Base-by-base conservation (phyloP, 2,329 filamentous ascomycete species). In the Fusarium pilosicola region DNA sequence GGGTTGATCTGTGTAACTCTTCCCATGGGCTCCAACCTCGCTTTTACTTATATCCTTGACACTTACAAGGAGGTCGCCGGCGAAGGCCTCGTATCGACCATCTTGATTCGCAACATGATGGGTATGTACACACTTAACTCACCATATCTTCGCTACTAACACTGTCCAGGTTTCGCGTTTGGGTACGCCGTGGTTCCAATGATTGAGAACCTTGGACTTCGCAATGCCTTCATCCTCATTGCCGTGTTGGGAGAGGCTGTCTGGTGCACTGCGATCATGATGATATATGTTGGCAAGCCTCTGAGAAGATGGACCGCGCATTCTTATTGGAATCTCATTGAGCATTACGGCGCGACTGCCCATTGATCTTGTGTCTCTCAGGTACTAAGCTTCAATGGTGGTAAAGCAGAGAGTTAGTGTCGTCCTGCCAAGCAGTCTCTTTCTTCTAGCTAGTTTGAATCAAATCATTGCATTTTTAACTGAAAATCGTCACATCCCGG, bases 1-100 rank as follows among this genome's bases (percentile, higher is more conserved):
- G 58, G 58, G 3, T 18, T 61, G n/a, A 61, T 61, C 48, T 55
- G 46, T 15, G 14, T 61, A 5, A 61, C 58, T 26, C 38, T 61
- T 10, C 58, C 58, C 2, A 61, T 61, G 36, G 58, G 58, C 12
- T 55, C 58, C 7, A 61, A 54, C 14, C 58, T 61, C 6, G 58
- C 58, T 7, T 61, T 78, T 28, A 62, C 51, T 15, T 62, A 57
- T 5, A 62, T 62, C 39, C 38, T 62, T 11, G 59, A 62, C 18
- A 57, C 39, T 28, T 62, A 57, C 24, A 61, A 61, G n/a, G 59
- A 62, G 49, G 59, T 62, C 18, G 59, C 51, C 3, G 49, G 59
- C 12, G 59, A 62, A 10, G 59, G 59, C 5, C 39, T 62, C 9
- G 59, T 62, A 20, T 62, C 59, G 7, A 56, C 58, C 3, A 61